Base-by-base conservation (phyloP, 1,284 basidiomycete genomes). In the Athelia sp. region DNA sequence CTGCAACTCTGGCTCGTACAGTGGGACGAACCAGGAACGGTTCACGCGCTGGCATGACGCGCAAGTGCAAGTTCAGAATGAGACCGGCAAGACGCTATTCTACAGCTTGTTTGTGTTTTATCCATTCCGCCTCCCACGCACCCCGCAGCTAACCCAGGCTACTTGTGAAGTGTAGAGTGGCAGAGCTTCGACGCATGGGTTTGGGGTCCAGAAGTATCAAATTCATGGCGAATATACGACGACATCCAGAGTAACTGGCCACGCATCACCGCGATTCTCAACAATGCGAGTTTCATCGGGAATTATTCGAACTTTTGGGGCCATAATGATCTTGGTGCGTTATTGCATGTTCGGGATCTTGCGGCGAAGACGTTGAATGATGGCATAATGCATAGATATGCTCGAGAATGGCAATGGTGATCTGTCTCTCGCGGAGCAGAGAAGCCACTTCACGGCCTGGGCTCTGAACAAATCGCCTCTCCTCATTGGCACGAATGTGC, bases 151-250 rank as follows among this genome's bases (percentile, higher is more conserved):
- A 4, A 4, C 26, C 13, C 4, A 4, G 26, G 4, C 26, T 13
- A 13, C 13, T 13, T 29, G 26, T 43, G 60, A 18, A 49, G 58
- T 11, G 61, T 63, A 3, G 60, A 63, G 48, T 63, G 60, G 62
- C 53, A 52, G 35, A 59, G 59, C 47, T 62, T 62, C 43, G 62
- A 62, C 48, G 62, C 60, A 1, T 61, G 60, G 59, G 53, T 47
- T 15, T 63, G 60, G 58, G 59, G 54, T 21, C 53, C 58, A 11
- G 45, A 49, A 24, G 52, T 62, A 29, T 53, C 59, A 14, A 59
- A 58, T 36, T 57, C 59, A 15, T 59, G 59, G 58, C 40, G 56
- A 42, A 59, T 60, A 31, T 58, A 52, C 31, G 59, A 60, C 29
- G 57, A 62, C 47, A 61, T 61, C 22, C 46, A 57, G 46, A 21